A percentile compares a stretch with the other conserved stretches of the same genome.
Conservation (phyloP, 176 grass and related monocot species). For the Aegilops tauschii region DNA sequence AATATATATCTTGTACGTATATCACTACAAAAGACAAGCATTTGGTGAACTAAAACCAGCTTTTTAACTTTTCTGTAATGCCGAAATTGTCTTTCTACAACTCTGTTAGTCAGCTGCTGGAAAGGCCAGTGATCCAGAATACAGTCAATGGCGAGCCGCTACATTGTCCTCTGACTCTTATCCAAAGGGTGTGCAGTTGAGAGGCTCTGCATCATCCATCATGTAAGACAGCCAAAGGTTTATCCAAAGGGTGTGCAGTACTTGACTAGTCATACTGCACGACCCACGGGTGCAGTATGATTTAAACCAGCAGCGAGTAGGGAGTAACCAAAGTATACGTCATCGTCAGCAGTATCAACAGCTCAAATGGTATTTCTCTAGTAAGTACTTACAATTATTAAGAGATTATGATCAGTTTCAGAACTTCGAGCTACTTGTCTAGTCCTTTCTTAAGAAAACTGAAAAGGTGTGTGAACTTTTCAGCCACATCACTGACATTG, state of each 20-base stretch:
- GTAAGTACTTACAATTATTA: background rate
- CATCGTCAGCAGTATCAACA: background rate
- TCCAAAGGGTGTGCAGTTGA: background rate
- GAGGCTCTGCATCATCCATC: background rate
- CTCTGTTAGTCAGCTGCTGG: background rate
- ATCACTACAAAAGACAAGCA: background rate
- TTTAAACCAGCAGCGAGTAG: background rate
- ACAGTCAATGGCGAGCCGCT: slow-evolving; percentile 3
- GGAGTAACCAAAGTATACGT: slow-evolving; percentile 5
- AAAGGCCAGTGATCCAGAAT: background rate
- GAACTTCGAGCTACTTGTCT: background rate
- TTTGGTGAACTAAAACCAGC: background rate
- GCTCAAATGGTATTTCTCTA: background rate
- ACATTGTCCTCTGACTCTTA: background rate
- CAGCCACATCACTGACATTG: background rate
- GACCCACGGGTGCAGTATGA: background rate
- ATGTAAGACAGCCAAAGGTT: background rate
- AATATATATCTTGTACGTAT: background rate
- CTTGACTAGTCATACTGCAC: background rate
- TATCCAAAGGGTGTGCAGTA: background rate
- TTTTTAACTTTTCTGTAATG: background rate
- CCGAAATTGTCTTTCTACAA: background rate
- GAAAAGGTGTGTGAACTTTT: background rate
- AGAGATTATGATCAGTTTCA: background rate
- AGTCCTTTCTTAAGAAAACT: background rate